These are phyloP conservation scores for Zopfochytrium polystomum DNA, from an alignment of 371 early-diverging fungal genomes.

Conservation along the genomic window DNA sequence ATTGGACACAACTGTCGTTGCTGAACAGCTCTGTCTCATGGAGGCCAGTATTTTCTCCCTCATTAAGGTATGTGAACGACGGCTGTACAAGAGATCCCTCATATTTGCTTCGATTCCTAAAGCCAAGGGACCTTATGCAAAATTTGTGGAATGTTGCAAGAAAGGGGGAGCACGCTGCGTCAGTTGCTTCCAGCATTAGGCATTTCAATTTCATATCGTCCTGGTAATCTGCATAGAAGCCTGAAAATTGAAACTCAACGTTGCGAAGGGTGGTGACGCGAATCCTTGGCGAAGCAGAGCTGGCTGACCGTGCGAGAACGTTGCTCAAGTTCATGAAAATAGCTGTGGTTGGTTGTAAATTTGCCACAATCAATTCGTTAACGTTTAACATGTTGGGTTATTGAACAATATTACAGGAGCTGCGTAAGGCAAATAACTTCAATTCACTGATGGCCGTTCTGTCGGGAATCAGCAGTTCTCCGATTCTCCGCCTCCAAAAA, in stretches of 20 bases:
- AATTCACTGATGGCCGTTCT: conserved; percentile 45
- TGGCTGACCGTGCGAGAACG: conserved; percentile 37
- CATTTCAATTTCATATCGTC: conserved; percentile 48
- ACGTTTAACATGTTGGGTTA: not conserved
- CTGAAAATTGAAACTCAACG: not conserved
- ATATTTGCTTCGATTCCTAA: not conserved
- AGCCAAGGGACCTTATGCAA: conserved; percentile 43
- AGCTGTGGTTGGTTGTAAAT: too few species aligned
- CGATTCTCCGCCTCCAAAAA: conserved; percentile 37
- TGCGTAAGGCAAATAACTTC: conserved; percentile 40
- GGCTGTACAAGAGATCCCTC: not conserved
- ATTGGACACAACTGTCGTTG: too few species aligned
- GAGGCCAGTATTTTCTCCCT: conserved; percentile 1
- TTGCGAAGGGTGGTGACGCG: conserved; percentile 38
- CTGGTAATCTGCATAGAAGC: conserved; percentile 24
- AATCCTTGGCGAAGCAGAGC: conserved; percentile 36
- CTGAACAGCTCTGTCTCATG: too few species aligned
- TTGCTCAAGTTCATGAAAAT: conserved; percentile 47
- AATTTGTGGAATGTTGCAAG: conserved; percentile 36
- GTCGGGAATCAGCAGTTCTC: conserved; percentile 39
- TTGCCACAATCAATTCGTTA: too few species aligned
- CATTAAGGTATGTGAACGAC: conserved; percentile 3
- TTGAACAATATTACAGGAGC: conserved; percentile 22
- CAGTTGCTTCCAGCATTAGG: conserved; percentile 29
- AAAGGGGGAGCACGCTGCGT: conserved; percentile 28